phyloP scores from a whole-genome alignment of 139 green algal species.

The Closterium sp. region DNA sequence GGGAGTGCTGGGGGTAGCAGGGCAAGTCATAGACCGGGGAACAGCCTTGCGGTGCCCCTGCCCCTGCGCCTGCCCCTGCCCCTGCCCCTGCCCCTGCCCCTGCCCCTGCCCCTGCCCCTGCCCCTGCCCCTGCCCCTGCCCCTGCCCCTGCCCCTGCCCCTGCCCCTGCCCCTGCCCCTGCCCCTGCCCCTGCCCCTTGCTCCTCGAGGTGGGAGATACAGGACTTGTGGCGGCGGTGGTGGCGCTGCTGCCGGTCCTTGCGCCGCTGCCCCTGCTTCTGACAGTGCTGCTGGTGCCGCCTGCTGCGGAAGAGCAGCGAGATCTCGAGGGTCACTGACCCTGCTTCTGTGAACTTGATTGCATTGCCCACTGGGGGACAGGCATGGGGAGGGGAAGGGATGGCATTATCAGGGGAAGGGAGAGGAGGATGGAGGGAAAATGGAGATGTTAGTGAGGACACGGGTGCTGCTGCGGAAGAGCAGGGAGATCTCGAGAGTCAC shows the following conservation, averaged over 20 bases:
- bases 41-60: background rate
- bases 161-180: too few species aligned
- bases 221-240: background rate
- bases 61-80: too few species aligned
- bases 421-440: background rate
- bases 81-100: too few species aligned
- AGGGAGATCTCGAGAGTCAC: constrained; percentile 6
- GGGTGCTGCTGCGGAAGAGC: background rate
- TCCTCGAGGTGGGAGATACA: background rate
- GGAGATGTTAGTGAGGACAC: too few species aligned
- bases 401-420: background rate
- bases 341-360: constrained; percentile 75
- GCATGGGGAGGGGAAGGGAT: background rate
- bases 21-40: background rate
- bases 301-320: background rate
- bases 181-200: background rate
- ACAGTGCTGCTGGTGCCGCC: background rate
- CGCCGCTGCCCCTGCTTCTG: background rate
- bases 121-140: background rate
- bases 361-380: constrained; percentile 55
- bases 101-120: too few species aligned
- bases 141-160: too few species aligned
- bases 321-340: constrained; percentile 50
- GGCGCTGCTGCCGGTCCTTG: background rate
- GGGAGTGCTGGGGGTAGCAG: background rate